Percentiles rank a stretch among this genome's conserved stretches.
Conservation (phyloP, 2,329 filamentous ascomycete species). For the Geosmithia flava region DNA sequence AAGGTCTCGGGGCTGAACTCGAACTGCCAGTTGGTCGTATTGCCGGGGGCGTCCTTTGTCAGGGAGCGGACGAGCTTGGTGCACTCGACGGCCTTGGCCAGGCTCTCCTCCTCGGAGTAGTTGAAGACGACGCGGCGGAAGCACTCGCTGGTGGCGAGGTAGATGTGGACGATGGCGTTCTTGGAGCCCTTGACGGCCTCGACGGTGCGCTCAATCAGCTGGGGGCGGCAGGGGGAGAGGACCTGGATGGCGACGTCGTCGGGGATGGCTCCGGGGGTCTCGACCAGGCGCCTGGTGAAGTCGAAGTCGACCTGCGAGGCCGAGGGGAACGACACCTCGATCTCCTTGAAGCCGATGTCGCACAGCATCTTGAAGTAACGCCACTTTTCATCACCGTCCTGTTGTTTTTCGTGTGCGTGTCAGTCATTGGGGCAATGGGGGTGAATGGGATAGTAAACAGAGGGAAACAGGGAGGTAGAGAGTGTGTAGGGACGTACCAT, state of each 20-base stretch:
- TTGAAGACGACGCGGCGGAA: constrained; percentile 88
- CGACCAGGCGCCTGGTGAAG: constrained; percentile 77
- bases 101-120: constrained; percentile 69
- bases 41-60: constrained; percentile 63
- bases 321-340: constrained; percentile 91
- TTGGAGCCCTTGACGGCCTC: constrained; percentile 81
- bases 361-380: constrained; percentile 89
- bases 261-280: constrained; percentile 71
- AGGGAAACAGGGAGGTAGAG: not conserved
- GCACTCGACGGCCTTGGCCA: constrained; percentile 75
- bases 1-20: constrained; percentile 84
- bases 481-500: constrained; percentile 54
- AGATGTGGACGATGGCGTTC: constrained; percentile 90
- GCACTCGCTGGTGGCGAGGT: constrained; percentile 90
- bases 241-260: constrained; percentile 90
- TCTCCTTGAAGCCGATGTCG: constrained; percentile 92
- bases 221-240: constrained; percentile 80
- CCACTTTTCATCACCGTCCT: constrained; percentile 94
- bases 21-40: constrained; percentile 58
- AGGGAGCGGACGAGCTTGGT: constrained; percentile 77
- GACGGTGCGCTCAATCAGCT: constrained; percentile 81
- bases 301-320: constrained; percentile 93
- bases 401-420: not conserved
- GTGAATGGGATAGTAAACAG: not conserved
- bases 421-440: not conserved